These are phyloP conservation scores for Gonium pectorale DNA, from an alignment of 139 green algal species.

Conservation along the genomic window DNA sequence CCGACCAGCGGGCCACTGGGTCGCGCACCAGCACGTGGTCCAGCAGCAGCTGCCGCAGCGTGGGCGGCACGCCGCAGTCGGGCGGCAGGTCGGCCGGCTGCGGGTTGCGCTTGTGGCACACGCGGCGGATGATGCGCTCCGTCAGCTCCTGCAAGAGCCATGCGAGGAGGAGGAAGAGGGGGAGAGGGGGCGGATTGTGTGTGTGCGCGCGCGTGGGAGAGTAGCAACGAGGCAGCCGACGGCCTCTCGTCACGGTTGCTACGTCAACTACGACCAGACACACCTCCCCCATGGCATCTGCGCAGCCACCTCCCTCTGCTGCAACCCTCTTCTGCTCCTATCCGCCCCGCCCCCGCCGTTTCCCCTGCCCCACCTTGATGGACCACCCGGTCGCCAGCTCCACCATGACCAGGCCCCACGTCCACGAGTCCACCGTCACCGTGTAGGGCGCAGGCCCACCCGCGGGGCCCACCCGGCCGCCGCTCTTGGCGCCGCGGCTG, in stretches of 20 bases:
- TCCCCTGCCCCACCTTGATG: slow-evolving; percentile 5
- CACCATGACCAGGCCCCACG: slow-evolving; percentile 35
- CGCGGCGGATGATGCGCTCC: slow-evolving; percentile 21
- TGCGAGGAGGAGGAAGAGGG: not conserved
- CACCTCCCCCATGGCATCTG: no score
- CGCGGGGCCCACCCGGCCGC: not conserved
- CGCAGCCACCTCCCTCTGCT: not conserved
- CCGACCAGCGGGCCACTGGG: not conserved
- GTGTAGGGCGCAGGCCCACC: not conserved
- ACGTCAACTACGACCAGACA: no score
- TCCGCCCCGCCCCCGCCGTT: not conserved
- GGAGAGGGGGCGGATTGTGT: not conserved
- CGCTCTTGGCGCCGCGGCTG: not conserved
- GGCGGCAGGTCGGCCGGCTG: slow-evolving; percentile 30
- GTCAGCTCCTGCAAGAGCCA: slow-evolving; percentile 23
- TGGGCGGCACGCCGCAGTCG: slow-evolving; percentile 25
- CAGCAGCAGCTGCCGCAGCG: slow-evolving; percentile 26
- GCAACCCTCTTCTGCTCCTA: not conserved
- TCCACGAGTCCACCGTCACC: slow-evolving; percentile 9
- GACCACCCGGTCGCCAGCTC: slow-evolving; percentile 32
- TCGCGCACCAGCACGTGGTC: slow-evolving; percentile 15
- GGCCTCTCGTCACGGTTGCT: no score
- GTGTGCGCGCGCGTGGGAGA: not conserved
- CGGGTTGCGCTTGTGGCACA: not conserved
- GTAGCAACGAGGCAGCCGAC: not conserved